Evolutionary conservation across 306 rosid genomes (phyloP).

Genomic region (Medicago lupulina): DNA sequence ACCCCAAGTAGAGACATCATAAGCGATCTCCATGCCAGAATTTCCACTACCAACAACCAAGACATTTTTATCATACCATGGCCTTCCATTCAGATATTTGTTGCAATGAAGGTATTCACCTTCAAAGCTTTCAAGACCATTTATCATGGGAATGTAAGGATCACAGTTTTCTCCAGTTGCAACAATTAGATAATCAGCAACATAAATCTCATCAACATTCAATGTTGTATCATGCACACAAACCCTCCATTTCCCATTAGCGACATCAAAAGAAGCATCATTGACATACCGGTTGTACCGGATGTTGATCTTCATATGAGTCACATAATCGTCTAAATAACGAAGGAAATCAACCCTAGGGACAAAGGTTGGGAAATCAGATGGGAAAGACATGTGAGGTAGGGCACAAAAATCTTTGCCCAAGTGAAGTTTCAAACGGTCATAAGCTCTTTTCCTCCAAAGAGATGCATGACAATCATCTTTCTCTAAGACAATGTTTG

Average conservation of each 20-base stretch:
- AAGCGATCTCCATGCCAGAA: constrained; percentile 81
- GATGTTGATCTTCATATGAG: constrained; percentile 35
- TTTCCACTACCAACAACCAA: constrained; percentile 76
- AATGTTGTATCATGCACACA: constrained; percentile 17
- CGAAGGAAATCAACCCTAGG: constrained; percentile 52
- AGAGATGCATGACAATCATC: constrained; percentile 65
- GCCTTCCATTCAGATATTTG: constrained; percentile 55
- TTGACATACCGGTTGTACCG: constrained; percentile 42
- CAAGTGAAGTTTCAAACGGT: constrained; percentile 70
- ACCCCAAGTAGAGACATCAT: constrained; percentile 61
- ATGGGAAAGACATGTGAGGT: constrained; percentile 60
- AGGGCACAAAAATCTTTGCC: constrained; percentile 63
- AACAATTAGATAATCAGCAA: constrained; percentile 53
- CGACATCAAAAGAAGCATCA: constrained; percentile 31
- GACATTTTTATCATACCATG: constrained; percentile 52
- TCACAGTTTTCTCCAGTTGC: constrained; percentile 68
- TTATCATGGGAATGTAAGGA: constrained; percentile 46
- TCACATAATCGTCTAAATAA: constrained; percentile 59
- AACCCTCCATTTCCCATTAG: constrained; percentile 48
- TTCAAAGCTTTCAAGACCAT: constrained; percentile 51
- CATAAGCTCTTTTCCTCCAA: constrained; percentile 69
- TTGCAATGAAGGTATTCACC: constrained; percentile 63
- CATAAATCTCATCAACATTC: constrained; percentile 41
- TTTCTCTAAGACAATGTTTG: constrained; percentile 59
- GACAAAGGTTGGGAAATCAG: constrained; percentile 46